A percentile compares a stretch with the other conserved stretches of the same genome.
These are phyloP conservation scores for Eucalyptus virginea DNA, from an alignment of 345 rosid species.

Conservation along the genomic window DNA sequence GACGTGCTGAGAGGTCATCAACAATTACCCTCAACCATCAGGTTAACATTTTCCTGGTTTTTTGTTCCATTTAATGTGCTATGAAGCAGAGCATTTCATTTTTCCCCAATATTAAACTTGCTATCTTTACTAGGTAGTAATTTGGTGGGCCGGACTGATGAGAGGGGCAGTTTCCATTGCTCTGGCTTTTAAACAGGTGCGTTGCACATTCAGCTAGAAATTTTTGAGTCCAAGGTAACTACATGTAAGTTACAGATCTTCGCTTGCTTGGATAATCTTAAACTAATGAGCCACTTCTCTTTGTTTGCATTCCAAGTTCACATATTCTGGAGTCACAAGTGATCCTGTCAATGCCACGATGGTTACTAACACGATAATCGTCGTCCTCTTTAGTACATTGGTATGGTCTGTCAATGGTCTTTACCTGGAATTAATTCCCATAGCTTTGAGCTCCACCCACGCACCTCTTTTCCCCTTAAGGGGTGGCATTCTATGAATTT, in stretches of 20 bases:
- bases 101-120: neutral
- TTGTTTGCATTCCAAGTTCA: conserved; percentile 23
- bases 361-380: conserved; percentile 55
- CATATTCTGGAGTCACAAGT: conserved; percentile 60
- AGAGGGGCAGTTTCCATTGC: conserved; percentile 95
- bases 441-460: neutral
- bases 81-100: neutral
- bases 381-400: conserved; percentile 68
- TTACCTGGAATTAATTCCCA: neutral
- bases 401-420: conserved; percentile 6
- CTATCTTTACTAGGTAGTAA: conserved; percentile 33
- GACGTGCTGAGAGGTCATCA: conserved; percentile 20
- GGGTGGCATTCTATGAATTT: neutral
- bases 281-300: neutral
- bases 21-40: conserved; percentile 52
- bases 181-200: conserved; percentile 83
- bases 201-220: neutral
- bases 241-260: neutral
- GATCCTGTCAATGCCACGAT: conserved; percentile 58
- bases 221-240: neutral
- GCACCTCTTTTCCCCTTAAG: neutral
- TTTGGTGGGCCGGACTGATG: conserved; percentile 98
- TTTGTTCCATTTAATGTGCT: neutral
- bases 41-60: conserved; percentile 14
- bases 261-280: neutral